phyloP scores from a whole-genome alignment of 352 stramenopile genomes.

The Plasmopara halstedii region DNA sequence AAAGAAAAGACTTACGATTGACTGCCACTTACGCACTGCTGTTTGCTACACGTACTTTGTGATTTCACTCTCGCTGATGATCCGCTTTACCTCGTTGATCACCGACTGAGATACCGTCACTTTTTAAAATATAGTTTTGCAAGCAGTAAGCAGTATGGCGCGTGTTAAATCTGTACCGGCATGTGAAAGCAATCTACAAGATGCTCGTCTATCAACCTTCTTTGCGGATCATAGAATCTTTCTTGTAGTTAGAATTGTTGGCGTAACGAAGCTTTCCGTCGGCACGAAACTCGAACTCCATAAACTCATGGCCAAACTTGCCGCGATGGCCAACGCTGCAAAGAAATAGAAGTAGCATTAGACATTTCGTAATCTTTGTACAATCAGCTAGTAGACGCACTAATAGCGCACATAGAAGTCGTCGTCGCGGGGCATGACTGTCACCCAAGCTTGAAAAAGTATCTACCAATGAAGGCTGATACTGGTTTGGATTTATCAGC shows the following conservation, averaged over 20 bases:
- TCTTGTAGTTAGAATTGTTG: conserved; percentile 99
- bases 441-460: not conserved
- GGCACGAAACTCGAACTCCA: conserved; percentile 95
- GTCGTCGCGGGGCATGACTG: conserved; percentile 52
- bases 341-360: not conserved
- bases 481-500: conserved; percentile 14
- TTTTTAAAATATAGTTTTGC: conserved; percentile 13
- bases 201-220: conserved; percentile 52
- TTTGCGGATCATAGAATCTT: conserved; percentile 96
- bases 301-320: conserved; percentile 96
- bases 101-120: conserved; percentile 88
- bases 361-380: not conserved
- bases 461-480: not conserved
- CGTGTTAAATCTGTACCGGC: not conserved
- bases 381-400: conserved; percentile 26
- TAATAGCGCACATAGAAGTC: conserved; percentile 88
- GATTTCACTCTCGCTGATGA: conserved; percentile 90
- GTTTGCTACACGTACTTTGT: conserved; percentile 51
- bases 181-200: not conserved
- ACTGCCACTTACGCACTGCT: not conserved
- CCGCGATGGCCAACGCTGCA: conserved; percentile 91
- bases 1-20: not conserved
- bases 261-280: conserved; percentile 92
- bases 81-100: conserved; percentile 91
- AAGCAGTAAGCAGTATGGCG: not conserved